Evolutionary conservation across 768 basidiomycete species (phyloP).

Genomic region (Boletus barrowsii): DNA sequence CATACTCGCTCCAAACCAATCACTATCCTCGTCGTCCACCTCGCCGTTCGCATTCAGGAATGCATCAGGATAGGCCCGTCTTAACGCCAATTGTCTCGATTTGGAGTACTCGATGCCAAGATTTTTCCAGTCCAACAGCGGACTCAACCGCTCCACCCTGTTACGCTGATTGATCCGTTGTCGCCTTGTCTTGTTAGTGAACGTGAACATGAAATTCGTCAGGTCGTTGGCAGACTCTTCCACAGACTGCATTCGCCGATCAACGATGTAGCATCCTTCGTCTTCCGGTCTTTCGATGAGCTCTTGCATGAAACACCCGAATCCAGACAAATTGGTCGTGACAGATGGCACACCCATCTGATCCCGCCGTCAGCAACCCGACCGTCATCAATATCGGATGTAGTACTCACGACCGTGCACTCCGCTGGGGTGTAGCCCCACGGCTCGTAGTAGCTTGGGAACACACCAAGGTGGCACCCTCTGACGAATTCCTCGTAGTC

Average conservation of each 20-base stretch:
- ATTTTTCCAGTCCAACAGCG: slow-evolving; percentile 97
- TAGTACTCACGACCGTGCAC: slow-evolving; percentile 83
- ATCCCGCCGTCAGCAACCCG: slow-evolving; percentile 8
- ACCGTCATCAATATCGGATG: background rate
- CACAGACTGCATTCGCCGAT: slow-evolving; percentile 82
- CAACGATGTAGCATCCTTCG: slow-evolving; percentile 96
- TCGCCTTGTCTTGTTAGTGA: slow-evolving; percentile 81
- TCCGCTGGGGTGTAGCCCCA: slow-evolving; percentile 98
- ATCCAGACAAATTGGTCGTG: slow-evolving; percentile 97
- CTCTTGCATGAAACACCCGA: slow-evolving; percentile 98
- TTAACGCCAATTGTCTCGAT: slow-evolving; percentile 84
- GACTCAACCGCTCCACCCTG: slow-evolving; percentile 90
- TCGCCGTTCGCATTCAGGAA: slow-evolving; percentile 65
- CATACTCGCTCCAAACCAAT: slow-evolving; percentile 48
- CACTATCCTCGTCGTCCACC: slow-evolving; percentile 43
- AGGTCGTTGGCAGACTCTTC: slow-evolving; percentile 91
- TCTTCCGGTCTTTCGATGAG: slow-evolving; percentile 92
- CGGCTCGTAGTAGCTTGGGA: slow-evolving; percentile 96
- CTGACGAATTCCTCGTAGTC: slow-evolving; percentile 99
- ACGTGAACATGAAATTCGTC: slow-evolving; percentile 68
- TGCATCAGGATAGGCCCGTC: slow-evolving; percentile 93
- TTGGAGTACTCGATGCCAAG: slow-evolving; percentile 97
- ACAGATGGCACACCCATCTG: slow-evolving; percentile 98
- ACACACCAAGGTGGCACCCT: slow-evolving; percentile 97
- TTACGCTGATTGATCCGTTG: slow-evolving; percentile 99